Conservation (phyloP, 139 green algal genomes). For the Coccomyxa sp. region DNA sequence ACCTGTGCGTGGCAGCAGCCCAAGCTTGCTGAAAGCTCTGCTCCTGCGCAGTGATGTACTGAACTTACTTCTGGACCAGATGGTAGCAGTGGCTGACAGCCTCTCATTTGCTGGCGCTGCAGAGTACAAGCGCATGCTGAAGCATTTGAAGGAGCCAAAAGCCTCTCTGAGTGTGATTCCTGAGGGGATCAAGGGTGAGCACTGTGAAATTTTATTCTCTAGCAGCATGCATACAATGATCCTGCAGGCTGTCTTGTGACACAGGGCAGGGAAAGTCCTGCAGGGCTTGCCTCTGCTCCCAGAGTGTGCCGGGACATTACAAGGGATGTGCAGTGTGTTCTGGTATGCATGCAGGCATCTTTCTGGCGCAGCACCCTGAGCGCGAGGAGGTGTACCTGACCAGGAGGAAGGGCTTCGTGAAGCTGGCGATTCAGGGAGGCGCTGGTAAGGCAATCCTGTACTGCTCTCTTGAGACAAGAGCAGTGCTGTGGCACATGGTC, state of each 20-base stretch:
- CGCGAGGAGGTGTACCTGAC: background rate
- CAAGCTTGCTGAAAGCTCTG: too few species aligned
- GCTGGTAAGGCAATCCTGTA: background rate
- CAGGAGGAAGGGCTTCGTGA: slow-evolving; percentile 1
- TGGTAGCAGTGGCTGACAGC: background rate
- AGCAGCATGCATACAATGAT: too few species aligned
- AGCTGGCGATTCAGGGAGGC: background rate
- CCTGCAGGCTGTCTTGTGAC: too few species aligned
- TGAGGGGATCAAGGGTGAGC: background rate
- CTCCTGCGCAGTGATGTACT: background rate
- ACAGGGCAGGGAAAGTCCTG: too few species aligned
- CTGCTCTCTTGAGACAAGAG: background rate
- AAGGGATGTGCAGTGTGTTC: too few species aligned
- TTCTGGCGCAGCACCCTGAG: background rate
- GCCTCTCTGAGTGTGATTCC: background rate
- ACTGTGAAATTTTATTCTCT: too few species aligned
- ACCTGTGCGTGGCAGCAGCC: too few species aligned
- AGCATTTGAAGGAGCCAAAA: background rate
- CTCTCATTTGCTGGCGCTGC: background rate
- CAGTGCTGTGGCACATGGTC: background rate
- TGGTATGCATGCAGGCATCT: slow-evolving; percentile 6
- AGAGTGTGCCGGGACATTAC: too few species aligned
- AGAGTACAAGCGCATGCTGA: slow-evolving; percentile 1
- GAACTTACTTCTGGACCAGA: background rate
- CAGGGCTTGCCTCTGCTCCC: too few species aligned